These are phyloP conservation scores for Lachancea nothofagi DNA, from an alignment of 805 yeast genomes.

Conservation along the genomic window DNA sequence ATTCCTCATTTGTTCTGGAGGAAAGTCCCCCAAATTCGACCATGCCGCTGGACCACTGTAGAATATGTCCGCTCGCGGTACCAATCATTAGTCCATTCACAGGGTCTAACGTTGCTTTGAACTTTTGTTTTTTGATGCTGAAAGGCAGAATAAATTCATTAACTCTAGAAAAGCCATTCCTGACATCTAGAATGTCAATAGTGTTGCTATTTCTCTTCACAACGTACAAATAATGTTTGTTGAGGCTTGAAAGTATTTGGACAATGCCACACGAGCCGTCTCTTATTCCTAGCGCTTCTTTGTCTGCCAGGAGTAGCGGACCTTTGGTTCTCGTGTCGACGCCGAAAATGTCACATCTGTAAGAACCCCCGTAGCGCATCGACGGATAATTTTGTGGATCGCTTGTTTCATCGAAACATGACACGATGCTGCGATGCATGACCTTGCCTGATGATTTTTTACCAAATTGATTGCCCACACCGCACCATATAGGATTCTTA, in stretches of 20 bases:
- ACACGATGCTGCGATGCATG: constrained; percentile 23
- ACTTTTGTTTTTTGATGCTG: constrained; percentile 21
- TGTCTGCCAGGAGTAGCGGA: constrained; percentile 2
- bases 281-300: constrained; percentile 3
- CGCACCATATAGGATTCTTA: constrained; percentile 21
- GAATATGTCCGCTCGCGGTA: constrained; percentile 16
- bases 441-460: constrained; percentile 10
- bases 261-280: constrained; percentile 25
- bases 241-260: constrained; percentile 34
- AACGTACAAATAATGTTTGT: constrained; percentile 35
- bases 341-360: constrained; percentile 24
- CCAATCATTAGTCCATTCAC: constrained; percentile 25
- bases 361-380: constrained; percentile 25
- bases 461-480: constrained; percentile 10
- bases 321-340: constrained; percentile 21
- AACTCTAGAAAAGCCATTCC: constrained; percentile 19
- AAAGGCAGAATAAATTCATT: constrained; percentile 23
- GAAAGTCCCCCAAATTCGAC: constrained; percentile 29
- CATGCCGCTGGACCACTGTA: constrained; percentile 23
- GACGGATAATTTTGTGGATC: constrained; percentile 1
- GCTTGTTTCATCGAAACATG: constrained; percentile 22
- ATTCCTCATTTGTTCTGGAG: not conserved
- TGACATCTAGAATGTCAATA: constrained; percentile 34
- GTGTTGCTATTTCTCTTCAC: constrained; percentile 28
- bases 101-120: constrained; percentile 19